These are phyloP conservation scores for Linum trigynum DNA, from an alignment of 345 rosid species.

Conservation along the genomic window DNA sequence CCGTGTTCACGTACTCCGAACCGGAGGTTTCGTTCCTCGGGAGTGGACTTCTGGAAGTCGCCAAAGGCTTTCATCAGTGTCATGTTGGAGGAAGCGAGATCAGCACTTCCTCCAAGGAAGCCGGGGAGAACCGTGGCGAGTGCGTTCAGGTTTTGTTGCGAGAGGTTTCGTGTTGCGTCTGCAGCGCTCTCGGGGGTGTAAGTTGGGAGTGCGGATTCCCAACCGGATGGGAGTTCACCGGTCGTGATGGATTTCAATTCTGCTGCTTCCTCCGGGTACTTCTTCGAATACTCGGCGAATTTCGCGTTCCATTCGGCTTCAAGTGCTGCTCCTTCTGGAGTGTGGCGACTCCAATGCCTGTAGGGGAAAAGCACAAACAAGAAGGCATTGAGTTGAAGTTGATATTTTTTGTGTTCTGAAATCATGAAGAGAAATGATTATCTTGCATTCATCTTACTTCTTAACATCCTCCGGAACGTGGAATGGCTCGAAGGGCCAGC, in stretches of 20 bases:
- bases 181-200: slow-evolving; percentile 84
- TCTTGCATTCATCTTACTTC: slow-evolving; percentile 33
- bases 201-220: slow-evolving; percentile 88
- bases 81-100: slow-evolving; percentile 98
- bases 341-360: slow-evolving; percentile 97
- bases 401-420: slow-evolving; percentile 3
- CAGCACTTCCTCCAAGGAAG: slow-evolving; percentile 96
- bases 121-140: slow-evolving; percentile 77
- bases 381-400: slow-evolving; percentile 6
- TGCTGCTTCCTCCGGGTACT: slow-evolving; percentile 86
- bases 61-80: slow-evolving; percentile 82
- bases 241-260: slow-evolving; percentile 66
- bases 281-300: slow-evolving; percentile 79
- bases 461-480: slow-evolving; percentile 92
- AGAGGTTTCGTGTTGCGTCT: slow-evolving; percentile 90
- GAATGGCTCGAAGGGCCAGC: slow-evolving; percentile 89
- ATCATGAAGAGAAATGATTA: not conserved
- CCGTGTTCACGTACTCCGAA: slow-evolving; percentile 98
- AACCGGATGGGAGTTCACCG: slow-evolving; percentile 80
- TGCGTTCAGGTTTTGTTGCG: slow-evolving; percentile 83
- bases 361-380: not conserved
- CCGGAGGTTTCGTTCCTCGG: slow-evolving; percentile 81
- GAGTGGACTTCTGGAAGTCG: slow-evolving; percentile 83
- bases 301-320: slow-evolving; percentile 89
- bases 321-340: slow-evolving; percentile 49